Evolutionary conservation across 345 rosid genomes (phyloP).

Genomic region (Aquilaria malaccensis): DNA sequence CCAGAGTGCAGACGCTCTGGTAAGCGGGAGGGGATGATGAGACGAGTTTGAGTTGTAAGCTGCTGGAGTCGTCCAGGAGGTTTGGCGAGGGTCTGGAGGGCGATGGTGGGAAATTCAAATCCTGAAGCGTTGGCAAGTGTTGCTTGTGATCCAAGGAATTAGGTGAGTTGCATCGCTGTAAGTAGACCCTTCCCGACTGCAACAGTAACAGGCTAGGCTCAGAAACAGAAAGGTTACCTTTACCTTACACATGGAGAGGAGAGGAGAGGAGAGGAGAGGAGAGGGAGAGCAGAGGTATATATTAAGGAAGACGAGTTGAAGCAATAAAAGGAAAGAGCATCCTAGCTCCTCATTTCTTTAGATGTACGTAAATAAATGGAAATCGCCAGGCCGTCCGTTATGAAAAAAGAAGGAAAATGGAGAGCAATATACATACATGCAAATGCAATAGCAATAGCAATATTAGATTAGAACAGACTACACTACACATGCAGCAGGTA

Average conservation of each 20-base stretch:
- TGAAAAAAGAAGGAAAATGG: too few species aligned
- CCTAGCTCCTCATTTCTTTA: too few species aligned
- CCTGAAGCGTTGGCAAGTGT: slow-evolving; percentile 50
- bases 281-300: slow-evolving; percentile 1
- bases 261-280: too few species aligned
- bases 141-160: slow-evolving; percentile 35
- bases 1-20: slow-evolving; percentile 89
- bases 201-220: slow-evolving; percentile 16
- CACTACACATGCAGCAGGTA: too few species aligned
- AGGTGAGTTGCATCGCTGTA: slow-evolving; percentile 57
- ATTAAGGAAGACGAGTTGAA: too few species aligned
- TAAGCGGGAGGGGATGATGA: slow-evolving; percentile 28
- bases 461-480: too few species aligned
- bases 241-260: too few species aligned
- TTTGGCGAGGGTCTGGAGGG: slow-evolving; percentile 29
- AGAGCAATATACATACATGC: too few species aligned
- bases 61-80: slow-evolving; percentile 40
- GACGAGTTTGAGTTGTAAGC: slow-evolving; percentile 38
- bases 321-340: background rate
- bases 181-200: slow-evolving; percentile 87
- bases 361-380: too few species aligned
- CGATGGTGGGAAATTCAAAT: slow-evolving; percentile 60
- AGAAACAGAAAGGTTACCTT: slow-evolving; percentile 18
- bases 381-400: too few species aligned
- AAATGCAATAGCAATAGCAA: too few species aligned